phyloP scores from a whole-genome alignment of 768 basidiomycete genomes.

The Russula sp. region DNA sequence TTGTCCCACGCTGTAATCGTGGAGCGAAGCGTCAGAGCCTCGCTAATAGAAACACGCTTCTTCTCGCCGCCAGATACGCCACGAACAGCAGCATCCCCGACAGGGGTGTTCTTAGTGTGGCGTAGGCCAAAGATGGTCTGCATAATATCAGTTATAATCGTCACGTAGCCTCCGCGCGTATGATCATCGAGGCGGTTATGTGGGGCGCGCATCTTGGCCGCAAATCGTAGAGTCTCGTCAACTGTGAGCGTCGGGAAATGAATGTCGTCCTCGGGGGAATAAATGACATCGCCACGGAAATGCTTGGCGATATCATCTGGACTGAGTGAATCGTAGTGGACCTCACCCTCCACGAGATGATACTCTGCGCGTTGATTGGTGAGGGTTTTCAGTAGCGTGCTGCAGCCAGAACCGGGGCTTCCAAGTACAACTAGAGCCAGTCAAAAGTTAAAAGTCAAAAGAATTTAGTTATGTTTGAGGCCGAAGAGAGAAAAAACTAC shows the following conservation, averaged over 20 bases:
- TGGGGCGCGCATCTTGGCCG: slow-evolving; percentile 62
- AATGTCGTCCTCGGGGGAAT: slow-evolving; percentile 78
- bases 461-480: too few relatives aligned
- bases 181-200: slow-evolving; percentile 39
- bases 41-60: slow-evolving; percentile 77
- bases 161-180: slow-evolving; percentile 37
- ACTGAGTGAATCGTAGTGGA: slow-evolving; percentile 70
- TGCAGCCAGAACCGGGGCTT: slow-evolving; percentile 79
- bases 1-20: slow-evolving; percentile 73
- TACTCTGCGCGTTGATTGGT: slow-evolving; percentile 70
- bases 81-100: slow-evolving; percentile 70
- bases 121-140: slow-evolving; percentile 68
- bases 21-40: slow-evolving; percentile 56
- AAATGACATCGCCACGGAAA: slow-evolving; percentile 74
- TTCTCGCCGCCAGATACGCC: slow-evolving; percentile 72
- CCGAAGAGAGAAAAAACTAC: slow-evolving; percentile 26
- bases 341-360: slow-evolving; percentile 57
- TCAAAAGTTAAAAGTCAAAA: not conserved
- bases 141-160: slow-evolving; percentile 43
- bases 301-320: slow-evolving; percentile 54
- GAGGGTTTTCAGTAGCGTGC: slow-evolving; percentile 74
- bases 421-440: slow-evolving; percentile 63
- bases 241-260: slow-evolving; percentile 84
- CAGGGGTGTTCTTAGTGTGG: slow-evolving; percentile 61
- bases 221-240: slow-evolving; percentile 64